Percentiles rank a stretch among this genome's conserved stretches.
These are phyloP conservation scores for Fusarium clavum DNA, from an alignment of 2,329 filamentous ascomycete species.

Conservation along the genomic window DNA sequence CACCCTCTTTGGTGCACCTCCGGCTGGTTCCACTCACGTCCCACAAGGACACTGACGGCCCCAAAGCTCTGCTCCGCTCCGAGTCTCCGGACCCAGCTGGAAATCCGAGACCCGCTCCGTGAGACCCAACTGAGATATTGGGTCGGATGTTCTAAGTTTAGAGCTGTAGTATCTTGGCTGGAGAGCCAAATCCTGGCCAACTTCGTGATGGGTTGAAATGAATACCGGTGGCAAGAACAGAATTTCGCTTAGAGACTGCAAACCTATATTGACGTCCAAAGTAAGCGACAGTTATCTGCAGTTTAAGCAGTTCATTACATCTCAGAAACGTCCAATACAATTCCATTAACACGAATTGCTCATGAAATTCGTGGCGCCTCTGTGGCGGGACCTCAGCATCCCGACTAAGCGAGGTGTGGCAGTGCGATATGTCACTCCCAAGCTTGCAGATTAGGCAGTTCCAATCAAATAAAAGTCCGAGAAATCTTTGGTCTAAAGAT, in stretches of 20 bases:
- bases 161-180: neutral
- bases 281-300: constrained; percentile 9
- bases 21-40: neutral
- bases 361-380: constrained; percentile 13
- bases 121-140: neutral
- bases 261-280: constrained; percentile 10
- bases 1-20: constrained; percentile 4
- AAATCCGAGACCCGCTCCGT: constrained; percentile 11
- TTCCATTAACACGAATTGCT: constrained; percentile 15
- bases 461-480: constrained; percentile 12
- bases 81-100: neutral
- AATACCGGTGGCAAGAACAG: constrained; percentile 12
- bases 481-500: constrained; percentile 9
- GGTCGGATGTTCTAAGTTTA: neutral
- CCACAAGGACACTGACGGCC: constrained; percentile 10
- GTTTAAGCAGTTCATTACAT: constrained; percentile 8
- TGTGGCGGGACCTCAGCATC: constrained; percentile 10
- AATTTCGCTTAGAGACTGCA: constrained; percentile 5
- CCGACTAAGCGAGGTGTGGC: constrained; percentile 30
- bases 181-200: neutral
- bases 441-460: neutral
- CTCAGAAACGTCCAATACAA: constrained; percentile 4
- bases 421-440: constrained; percentile 10
- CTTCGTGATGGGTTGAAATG: neutral
- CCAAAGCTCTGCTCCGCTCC: constrained; percentile 4